Evolutionary conservation across 257 asterid species (phyloP).

Genomic region (Solanum pimpinellifolium): DNA sequence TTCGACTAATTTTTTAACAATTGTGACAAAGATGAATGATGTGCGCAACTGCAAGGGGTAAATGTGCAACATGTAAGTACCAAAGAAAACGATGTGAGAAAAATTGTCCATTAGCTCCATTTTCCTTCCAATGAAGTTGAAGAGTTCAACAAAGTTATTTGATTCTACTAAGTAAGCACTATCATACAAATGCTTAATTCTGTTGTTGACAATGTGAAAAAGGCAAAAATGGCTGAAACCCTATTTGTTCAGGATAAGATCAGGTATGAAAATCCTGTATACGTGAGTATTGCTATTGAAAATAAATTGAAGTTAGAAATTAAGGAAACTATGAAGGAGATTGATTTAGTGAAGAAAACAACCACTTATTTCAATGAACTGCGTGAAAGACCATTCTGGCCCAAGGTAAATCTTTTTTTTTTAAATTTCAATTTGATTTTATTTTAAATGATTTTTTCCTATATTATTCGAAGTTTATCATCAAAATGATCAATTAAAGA

Average conservation of each 20-base stretch:
- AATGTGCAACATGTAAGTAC: background rate
- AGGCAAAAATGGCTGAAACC: background rate
- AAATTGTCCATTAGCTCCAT: background rate
- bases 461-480: background rate
- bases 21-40: background rate
- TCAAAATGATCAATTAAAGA: background rate
- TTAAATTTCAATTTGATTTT: background rate
- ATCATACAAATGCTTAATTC: background rate
- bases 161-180: background rate
- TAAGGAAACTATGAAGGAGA: background rate
- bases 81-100: background rate
- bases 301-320: background rate
- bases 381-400: background rate
- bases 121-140: background rate
- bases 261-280: slow-evolving; percentile 1
- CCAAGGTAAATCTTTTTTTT: background rate
- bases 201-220: background rate
- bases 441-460: background rate
- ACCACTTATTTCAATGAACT: background rate
- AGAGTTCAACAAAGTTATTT: background rate
- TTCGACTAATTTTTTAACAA: background rate
- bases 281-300: background rate
- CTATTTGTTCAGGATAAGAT: background rate
- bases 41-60: background rate
- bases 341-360: background rate